Percentiles rank a stretch among this genome's conserved stretches.
Evolutionary conservation across 306 rosid genomes (phyloP).

Genomic region (Gastrolobium bilobum): DNA sequence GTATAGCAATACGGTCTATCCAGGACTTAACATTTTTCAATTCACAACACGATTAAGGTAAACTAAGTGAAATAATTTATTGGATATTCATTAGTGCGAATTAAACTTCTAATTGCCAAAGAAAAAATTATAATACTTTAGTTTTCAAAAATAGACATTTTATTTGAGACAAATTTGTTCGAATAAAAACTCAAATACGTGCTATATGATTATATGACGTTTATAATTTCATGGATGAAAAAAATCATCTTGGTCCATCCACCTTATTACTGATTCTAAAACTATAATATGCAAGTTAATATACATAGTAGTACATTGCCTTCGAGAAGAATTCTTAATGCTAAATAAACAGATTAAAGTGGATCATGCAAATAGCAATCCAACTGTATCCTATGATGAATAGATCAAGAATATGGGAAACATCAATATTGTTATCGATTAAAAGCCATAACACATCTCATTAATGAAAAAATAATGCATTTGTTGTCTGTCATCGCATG

Average conservation of each 20-base stretch:
- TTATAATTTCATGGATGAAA: background rate
- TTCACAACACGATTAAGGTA: background rate
- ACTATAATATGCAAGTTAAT: conserved; percentile 33
- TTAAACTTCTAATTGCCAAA: background rate
- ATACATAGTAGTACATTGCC: conserved; percentile 48
- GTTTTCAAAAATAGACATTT: background rate
- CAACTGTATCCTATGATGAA: conserved; percentile 42
- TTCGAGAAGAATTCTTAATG: conserved; percentile 26
- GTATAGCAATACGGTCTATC: too few species aligned
- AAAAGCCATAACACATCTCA: conserved; percentile 28
- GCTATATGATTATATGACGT: too few species aligned
- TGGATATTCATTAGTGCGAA: background rate
- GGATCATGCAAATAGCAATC: conserved; percentile 42
- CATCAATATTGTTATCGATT: conserved; percentile 31
- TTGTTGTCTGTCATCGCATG: conserved; percentile 65
- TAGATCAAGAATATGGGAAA: conserved; percentile 23
- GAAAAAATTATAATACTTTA: background rate
- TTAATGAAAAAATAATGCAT: conserved; percentile 22
- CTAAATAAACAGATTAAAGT: conserved; percentile 28
- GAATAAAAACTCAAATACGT: too few species aligned
- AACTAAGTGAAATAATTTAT: background rate
- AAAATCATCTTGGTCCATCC: background rate
- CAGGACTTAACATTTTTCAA: too few species aligned
- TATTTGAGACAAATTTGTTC: background rate
- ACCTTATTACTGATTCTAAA: conserved; percentile 2